Percentiles rank a stretch among this genome's conserved stretches.
Evolutionary conservation across 257 asterid species (phyloP).

Genomic region (Salvia hispanica): DNA sequence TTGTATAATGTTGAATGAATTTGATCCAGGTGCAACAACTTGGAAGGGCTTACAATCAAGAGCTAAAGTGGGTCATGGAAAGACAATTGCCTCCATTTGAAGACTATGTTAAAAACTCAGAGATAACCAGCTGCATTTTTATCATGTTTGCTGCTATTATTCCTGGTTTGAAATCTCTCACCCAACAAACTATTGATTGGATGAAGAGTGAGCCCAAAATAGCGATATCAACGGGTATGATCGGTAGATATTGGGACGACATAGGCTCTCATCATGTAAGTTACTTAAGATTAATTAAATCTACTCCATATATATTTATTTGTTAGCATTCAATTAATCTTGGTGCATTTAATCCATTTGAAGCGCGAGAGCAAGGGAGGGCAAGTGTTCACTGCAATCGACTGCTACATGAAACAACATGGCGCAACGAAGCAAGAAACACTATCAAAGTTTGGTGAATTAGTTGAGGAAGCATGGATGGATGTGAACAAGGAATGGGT

Average conservation of each 20-base stretch:
- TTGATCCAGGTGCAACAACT: no score
- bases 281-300: no score
- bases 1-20: no score
- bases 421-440: slow-evolving; percentile 19
- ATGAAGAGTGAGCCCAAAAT: neutral
- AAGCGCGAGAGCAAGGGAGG: slow-evolving; percentile 32
- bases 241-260: slow-evolving; percentile 19
- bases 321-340: no score
- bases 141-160: neutral
- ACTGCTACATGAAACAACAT: slow-evolving; percentile 1
- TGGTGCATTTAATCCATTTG: neutral
- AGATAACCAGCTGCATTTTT: no score
- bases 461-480: no score
- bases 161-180: slow-evolving; percentile 19
- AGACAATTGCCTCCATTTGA: no score
- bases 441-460: neutral
- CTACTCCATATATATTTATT: no score
- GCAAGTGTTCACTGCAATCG: neutral
- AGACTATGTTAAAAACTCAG: no score
- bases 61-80: no score
- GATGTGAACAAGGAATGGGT: no score
- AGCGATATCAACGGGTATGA: neutral
- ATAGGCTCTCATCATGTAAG: slow-evolving; percentile 23
- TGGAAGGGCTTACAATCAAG: no score
- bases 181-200: slow-evolving; percentile 25